Conservation (phyloP, 202 grass and related monocot species). For the Panicum hallii region DNA sequence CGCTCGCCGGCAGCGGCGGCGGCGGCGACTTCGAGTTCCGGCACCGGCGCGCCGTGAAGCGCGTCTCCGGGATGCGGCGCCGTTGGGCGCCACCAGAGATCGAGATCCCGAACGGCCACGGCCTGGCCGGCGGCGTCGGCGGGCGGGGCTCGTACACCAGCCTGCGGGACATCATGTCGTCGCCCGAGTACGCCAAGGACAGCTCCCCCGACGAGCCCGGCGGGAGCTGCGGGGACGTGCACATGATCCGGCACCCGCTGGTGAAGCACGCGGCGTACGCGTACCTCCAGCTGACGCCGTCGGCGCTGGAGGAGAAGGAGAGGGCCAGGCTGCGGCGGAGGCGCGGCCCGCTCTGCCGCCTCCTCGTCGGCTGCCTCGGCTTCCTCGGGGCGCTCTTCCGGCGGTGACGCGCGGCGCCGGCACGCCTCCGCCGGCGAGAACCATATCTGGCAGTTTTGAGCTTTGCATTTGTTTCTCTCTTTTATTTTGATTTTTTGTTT, state of each 20-base stretch:
- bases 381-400: constrained; percentile 69
- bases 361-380: constrained; percentile 55
- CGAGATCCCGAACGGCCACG: constrained; percentile 51
- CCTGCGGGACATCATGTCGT: constrained; percentile 86
- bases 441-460: not conserved
- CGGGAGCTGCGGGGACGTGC: constrained; percentile 49
- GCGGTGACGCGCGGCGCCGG: not conserved
- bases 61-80: constrained; percentile 21
- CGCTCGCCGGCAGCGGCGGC: not conserved
- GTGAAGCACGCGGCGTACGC: constrained; percentile 92
- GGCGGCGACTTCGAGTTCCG: constrained; percentile 59
- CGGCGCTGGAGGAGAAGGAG: constrained; percentile 20
- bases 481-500: not conserved
- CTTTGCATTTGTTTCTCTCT: not conserved
- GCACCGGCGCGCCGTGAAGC: constrained; percentile 50
- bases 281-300: constrained; percentile 86
- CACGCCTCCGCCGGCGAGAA: not conserved
- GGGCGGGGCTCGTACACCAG: constrained; percentile 65
- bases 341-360: constrained; percentile 33
- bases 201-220: constrained; percentile 40
- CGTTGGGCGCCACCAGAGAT: constrained; percentile 52
- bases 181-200: constrained; percentile 38
- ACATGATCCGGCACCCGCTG: constrained; percentile 76
- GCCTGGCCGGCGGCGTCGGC: not conserved
- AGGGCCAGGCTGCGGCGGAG: not conserved